Evolutionary conservation across 352 stramenopile genomes (phyloP).

Genomic region (Phytophthora multivora): DNA sequence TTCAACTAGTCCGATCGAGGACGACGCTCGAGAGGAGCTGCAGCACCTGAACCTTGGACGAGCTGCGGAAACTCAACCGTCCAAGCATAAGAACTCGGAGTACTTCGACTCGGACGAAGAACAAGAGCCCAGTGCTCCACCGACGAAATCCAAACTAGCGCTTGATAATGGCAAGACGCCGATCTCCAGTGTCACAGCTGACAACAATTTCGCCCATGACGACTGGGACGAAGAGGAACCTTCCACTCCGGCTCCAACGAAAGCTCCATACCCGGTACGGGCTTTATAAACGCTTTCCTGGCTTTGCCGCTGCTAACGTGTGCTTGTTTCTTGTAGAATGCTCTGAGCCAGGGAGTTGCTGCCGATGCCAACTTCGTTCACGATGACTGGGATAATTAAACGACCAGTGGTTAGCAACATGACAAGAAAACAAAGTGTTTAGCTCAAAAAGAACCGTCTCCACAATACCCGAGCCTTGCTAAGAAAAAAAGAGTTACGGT

Average conservation of each 20-base stretch:
- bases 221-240: constrained; percentile 60
- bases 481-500: constrained; percentile 11
- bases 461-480: background rate
- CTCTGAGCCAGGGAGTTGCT: too few relatives aligned
- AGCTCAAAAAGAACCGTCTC: background rate
- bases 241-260: too few relatives aligned
- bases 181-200: constrained; percentile 32
- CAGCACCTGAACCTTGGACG: constrained; percentile 11
- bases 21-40: constrained; percentile 17
- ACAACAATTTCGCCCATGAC: constrained; percentile 85
- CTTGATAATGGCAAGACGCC: constrained; percentile 11
- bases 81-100: constrained; percentile 31
- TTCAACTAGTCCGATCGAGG: constrained; percentile 22
- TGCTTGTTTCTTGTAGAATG: too few relatives aligned
- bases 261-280: too few relatives aligned
- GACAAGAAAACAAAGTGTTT: background rate
- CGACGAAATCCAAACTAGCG: constrained; percentile 10
- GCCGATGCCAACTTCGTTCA: constrained; percentile 54
- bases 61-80: background rate
- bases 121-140: constrained; percentile 15
- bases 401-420: background rate
- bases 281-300: too few relatives aligned
- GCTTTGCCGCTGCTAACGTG: too few relatives aligned
- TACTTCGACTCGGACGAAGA: constrained; percentile 76
- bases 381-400: constrained; percentile 73